Base-by-base conservation (phyloP, 345 rosid genomes). In the Geranium brycei region DNA sequence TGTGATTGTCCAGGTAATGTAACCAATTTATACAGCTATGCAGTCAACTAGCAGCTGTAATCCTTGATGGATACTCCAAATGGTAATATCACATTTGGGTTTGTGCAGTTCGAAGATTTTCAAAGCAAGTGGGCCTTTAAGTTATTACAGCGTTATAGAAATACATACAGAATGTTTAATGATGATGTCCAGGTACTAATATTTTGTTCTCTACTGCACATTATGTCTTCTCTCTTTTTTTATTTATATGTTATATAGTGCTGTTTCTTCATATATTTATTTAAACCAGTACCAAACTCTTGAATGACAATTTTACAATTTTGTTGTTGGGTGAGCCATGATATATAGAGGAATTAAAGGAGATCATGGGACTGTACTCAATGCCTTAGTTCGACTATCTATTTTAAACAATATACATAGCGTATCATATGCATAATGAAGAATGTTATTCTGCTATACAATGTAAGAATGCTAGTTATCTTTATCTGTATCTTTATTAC, bases 61-160 rank as follows among this genome's bases (percentile, higher is more conserved):
- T 53, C 57, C 4, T 16, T 38, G 47, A 38, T 2, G 28, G 28
- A 23, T 23, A 23, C 28, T 57, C 59, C 16, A 16, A 23, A 53
- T 18, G 19, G 63, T 66, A 31, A 60, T 71, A 58, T 63, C 40
- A 51, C 17, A 58, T 40, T 61, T 59, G 18, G 57, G 63, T 68
- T 62, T 68, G 62, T 76, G 72, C 81, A 93, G 97, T 93, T 93
- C 76, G 99, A 93, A 81, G 99, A 93, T 82, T 93, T 93, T 77
- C 97, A 93, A 78, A 93, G 99, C 89, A 93, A 93, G 80, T 93
- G 99, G 99, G 99, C 99, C 58, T 87, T 93, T 80, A 89, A 89
- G 85, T 77, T 93, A 71, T 77, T 93, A 83, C 97, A 87, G 85
- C 82, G 95, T 23, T 93, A 87, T 64, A 86, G 99, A 80, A 71